Conservation (phyloP, 225 moss, liverwort and hornwort genomes). For the Antitrichia curtipendula region DNA sequence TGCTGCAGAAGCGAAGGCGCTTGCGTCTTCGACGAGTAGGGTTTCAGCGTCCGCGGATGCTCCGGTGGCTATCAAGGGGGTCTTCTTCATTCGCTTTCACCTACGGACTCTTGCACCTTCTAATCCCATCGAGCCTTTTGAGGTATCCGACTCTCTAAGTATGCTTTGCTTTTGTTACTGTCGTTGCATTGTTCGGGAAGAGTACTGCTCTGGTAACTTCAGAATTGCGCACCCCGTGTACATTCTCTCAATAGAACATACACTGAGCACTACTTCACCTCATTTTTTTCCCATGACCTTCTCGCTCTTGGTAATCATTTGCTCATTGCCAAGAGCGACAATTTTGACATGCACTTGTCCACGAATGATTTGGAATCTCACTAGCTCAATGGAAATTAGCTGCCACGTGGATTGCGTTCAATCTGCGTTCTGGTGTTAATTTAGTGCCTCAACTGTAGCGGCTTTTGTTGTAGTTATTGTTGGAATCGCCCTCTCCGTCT, state of each 20-base stretch:
- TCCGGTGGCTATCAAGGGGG: conserved; percentile 14
- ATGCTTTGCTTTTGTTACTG: background rate
- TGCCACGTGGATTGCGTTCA: background rate
- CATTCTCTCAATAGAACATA: background rate
- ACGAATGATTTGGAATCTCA: background rate
- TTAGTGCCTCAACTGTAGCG: too few species aligned
- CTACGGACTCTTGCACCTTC: conserved; percentile 71
- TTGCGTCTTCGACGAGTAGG: background rate
- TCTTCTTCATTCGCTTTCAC: conserved; percentile 80
- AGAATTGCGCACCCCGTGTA: too few species aligned
- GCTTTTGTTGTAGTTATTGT: too few species aligned
- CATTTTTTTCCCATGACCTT: background rate
- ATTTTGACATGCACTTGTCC: background rate
- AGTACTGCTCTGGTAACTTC: background rate
- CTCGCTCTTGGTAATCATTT: background rate
- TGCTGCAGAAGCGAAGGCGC: background rate
- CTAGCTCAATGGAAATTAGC: background rate
- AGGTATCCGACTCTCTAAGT: conserved; percentile 19
- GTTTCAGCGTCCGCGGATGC: conserved; percentile 16
- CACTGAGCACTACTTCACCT: background rate
- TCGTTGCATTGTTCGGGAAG: background rate
- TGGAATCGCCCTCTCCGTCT: too few species aligned
- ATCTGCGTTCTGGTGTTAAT: too few species aligned
- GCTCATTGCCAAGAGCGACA: background rate
- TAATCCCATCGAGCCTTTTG: conserved; percentile 90